Evolutionary conservation across 495 filamentous ascomycete genomes (phyloP), one percentile per base, ranked within the genome.

Genomic region (Aspergillus steynii): DNA sequence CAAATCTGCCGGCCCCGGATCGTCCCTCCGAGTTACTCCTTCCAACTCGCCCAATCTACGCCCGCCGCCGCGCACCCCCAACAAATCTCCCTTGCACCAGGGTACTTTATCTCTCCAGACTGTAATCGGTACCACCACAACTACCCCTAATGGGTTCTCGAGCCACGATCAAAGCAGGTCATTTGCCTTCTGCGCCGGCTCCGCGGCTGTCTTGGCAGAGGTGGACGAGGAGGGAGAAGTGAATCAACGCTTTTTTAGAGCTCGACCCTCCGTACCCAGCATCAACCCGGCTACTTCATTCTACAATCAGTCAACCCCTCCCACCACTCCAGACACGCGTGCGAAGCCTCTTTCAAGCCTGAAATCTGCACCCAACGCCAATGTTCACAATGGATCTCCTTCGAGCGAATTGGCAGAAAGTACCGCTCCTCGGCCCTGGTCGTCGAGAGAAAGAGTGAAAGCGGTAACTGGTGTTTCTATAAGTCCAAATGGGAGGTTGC

Each of bases 381-480:
- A 61, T 60, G 29, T 64, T 29, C 61, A 67, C 54, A 75, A 67
- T 61, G 67, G 66, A 2, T 76, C 77, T 15, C 76, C 84, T 5
- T 72, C 66, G 0, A 69, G 60, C 54, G 85, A 85, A 46, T 68
- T 70, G 75, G 69, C 81, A 8, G 92, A 96, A 50, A 84, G 81
- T 32, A 81, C 86, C 25, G 81, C 78, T 60, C 82, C 81, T 49
- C 92, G 88, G 61, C 88, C 85, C 34, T 92, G 90, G 90, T 91
- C 90, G 6, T 92, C 90, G 31, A 84, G 91, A 64, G 93, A 97
- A 71, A 82, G 93, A 61, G 89, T 96, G 68, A 97, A 97, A 74
- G 92, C 94, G n/a, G 91, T 93, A 1, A 97, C 93, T n/a, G 96
- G 92, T 75, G 83, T 98, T 29, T 90, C 90, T 25, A 86, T 99